A percentile compares a stretch with the other conserved stretches of the same genome.
Evolutionary conservation across 2,329 filamentous ascomycete species (phyloP).

Genomic region (Periconia sp.): DNA sequence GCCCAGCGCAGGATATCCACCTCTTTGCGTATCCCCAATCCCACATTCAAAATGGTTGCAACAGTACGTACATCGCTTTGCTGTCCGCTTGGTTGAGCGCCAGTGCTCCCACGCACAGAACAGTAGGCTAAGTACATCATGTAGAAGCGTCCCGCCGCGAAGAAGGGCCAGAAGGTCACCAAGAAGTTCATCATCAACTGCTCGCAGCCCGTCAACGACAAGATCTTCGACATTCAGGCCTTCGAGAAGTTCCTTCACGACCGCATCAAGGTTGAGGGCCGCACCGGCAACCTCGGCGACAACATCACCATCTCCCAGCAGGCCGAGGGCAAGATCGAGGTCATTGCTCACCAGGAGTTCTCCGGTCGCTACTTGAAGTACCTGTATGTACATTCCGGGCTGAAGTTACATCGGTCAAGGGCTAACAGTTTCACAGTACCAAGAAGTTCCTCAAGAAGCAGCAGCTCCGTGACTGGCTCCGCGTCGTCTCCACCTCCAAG

Average conservation of each 20-base stretch:
- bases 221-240: slow-evolving; percentile 98
- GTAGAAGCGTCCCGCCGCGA: slow-evolving; percentile 60
- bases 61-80: slow-evolving; percentile 97
- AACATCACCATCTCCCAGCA: slow-evolving; percentile 85
- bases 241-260: slow-evolving; percentile 99
- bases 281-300: slow-evolving; percentile 96
- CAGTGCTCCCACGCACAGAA: slow-evolving; percentile 47
- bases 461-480: slow-evolving; percentile 99
- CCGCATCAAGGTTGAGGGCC: slow-evolving; percentile 99
- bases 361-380: slow-evolving; percentile 99
- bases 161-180: slow-evolving; percentile 70
- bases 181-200: slow-evolving; percentile 99
- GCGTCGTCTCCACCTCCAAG: slow-evolving; percentile 96
- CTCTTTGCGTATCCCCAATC: slow-evolving; percentile 69
- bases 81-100: slow-evolving; percentile 66
- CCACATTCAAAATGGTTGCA: slow-evolving; percentile 75
- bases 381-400: slow-evolving; percentile 66
- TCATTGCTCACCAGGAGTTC: slow-evolving; percentile 96
- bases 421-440: slow-evolving; percentile 64
- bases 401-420: background rate
- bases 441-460: slow-evolving; percentile 99
- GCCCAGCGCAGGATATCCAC: slow-evolving; percentile 80
- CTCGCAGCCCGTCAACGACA: slow-evolving; percentile 96
- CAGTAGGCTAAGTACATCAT: slow-evolving; percentile 92
- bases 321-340: slow-evolving; percentile 97